Base-by-base conservation (phyloP, 2,329 filamentous ascomycete genomes). In the Periconia sp. region DNA sequence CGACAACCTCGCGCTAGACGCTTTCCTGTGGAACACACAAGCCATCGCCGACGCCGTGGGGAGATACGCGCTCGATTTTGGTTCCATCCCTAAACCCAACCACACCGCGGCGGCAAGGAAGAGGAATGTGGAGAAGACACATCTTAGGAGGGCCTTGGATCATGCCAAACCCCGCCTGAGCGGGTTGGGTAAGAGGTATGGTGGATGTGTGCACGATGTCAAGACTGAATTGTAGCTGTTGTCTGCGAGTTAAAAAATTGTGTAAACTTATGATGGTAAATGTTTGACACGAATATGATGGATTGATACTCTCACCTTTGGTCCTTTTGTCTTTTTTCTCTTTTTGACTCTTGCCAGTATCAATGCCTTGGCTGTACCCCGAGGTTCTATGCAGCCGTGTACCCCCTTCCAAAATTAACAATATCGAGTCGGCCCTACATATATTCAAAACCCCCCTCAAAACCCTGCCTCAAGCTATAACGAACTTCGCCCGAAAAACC, bases 41-140 rank as follows among this genome's bases (percentile, higher is more conserved):
- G 68, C 65, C 41, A 76, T 76, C 43, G 74, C 73, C 2, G 72
- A 74, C 54, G 65, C 63, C 0, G 72, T 76, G 5, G 74, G 67
- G 8, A 72, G 67, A 58, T 76, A 76, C 49, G 71, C 70, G 2
- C 40, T 65, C 1, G 70, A 62, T 53, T 76, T 69, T 46, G 69
- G 72, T 33, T 69, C 68, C 9, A 72, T 75, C 33, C 70, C 71
- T 2, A 58, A 64, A 54, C 47, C 58, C 8, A 68, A 71, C 47
- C 33, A 37, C 11, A 37, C 33, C 33, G 15, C 10, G 11, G 33
- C 6, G 13, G 33, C 33, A 11, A 37, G 10, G 33, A 37, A 37
- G 15, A 37, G 33, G 15, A 37, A 37, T n/a, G 33, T 37, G 3
- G 33, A 37, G 10, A 37, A 37, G 33, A 37, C 11, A 5, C 3